Conservation (phyloP, 2,329 filamentous ascomycete species). For the Aspergillus tamarii region DNA sequence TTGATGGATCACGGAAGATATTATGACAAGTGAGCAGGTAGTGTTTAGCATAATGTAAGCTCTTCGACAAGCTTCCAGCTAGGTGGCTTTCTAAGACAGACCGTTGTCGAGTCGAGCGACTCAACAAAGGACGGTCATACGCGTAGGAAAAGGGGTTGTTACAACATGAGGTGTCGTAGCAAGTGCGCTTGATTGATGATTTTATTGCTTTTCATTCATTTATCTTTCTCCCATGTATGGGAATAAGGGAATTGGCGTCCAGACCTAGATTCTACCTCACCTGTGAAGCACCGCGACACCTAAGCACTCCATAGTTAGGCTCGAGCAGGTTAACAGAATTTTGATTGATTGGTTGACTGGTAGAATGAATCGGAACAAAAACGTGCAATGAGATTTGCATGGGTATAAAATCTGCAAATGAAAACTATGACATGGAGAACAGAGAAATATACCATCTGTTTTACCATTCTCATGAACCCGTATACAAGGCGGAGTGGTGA, state of each 20-base stretch:
- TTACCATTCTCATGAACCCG: constrained; percentile 1
- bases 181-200: neutral
- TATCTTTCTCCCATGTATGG: neutral
- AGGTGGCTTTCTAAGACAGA: too few relatives aligned
- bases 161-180: neutral
- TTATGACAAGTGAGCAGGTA: too few relatives aligned
- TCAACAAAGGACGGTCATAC: too few relatives aligned
- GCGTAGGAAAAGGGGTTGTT: neutral
- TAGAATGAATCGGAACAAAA: neutral
- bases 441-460: neutral
- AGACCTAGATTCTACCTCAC: neutral
- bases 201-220: neutral
- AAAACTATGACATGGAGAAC: constrained; percentile 4
- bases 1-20: too few relatives aligned
- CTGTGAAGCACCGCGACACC: neutral
- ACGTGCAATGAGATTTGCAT: constrained; percentile 2
- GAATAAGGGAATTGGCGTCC: too few relatives aligned
- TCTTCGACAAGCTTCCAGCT: too few relatives aligned
- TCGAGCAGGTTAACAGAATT: neutral
- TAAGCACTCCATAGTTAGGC: neutral
- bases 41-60: too few relatives aligned
- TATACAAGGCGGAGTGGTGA: neutral
- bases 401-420: constrained; percentile 6
- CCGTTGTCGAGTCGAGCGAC: too few relatives aligned
- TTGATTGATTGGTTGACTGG: neutral